Conservation (phyloP, 2,329 filamentous ascomycete species). For the Calonectria pteridis region DNA sequence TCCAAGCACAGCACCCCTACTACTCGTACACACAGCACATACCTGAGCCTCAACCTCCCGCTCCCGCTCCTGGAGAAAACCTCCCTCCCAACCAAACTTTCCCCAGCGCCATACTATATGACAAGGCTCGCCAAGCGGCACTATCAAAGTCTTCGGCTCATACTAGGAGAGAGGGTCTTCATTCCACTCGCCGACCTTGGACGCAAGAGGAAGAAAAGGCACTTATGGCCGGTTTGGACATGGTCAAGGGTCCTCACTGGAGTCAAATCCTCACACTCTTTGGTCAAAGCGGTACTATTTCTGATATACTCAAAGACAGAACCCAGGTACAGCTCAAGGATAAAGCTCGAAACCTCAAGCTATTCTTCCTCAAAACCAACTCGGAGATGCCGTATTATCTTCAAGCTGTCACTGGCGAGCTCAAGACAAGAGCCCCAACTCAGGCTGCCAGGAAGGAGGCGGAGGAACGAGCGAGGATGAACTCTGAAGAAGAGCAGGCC, state of each 20-base stretch:
- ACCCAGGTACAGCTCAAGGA: slow-evolving; percentile 95
- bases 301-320: slow-evolving; percentile 85
- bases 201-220: slow-evolving; percentile 91
- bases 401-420: slow-evolving; percentile 87
- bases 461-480: slow-evolving; percentile 71
- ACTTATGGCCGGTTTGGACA: slow-evolving; percentile 87
- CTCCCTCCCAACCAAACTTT: slow-evolving; percentile 69
- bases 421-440: slow-evolving; percentile 85
- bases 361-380: slow-evolving; percentile 92
- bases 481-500: slow-evolving; percentile 70
- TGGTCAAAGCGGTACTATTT: slow-evolving; percentile 82
- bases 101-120: slow-evolving; percentile 68
- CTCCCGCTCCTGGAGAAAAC: slow-evolving; percentile 49
- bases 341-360: slow-evolving; percentile 88
- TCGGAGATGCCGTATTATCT: slow-evolving; percentile 92
- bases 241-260: slow-evolving; percentile 93
- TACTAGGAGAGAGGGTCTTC: slow-evolving; percentile 67
- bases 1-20: slow-evolving; percentile 52
- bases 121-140: slow-evolving; percentile 69
- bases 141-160: slow-evolving; percentile 68
- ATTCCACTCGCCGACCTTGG: slow-evolving; percentile 82
- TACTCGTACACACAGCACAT: slow-evolving; percentile 51
- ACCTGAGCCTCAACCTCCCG: slow-evolving; percentile 50
- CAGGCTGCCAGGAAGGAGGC: slow-evolving; percentile 78
- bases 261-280: slow-evolving; percentile 90